These are phyloP conservation scores for Teratosphaeria nubilosa DNA, from an alignment of 2,329 filamentous ascomycete genomes.

Conservation along the genomic window DNA sequence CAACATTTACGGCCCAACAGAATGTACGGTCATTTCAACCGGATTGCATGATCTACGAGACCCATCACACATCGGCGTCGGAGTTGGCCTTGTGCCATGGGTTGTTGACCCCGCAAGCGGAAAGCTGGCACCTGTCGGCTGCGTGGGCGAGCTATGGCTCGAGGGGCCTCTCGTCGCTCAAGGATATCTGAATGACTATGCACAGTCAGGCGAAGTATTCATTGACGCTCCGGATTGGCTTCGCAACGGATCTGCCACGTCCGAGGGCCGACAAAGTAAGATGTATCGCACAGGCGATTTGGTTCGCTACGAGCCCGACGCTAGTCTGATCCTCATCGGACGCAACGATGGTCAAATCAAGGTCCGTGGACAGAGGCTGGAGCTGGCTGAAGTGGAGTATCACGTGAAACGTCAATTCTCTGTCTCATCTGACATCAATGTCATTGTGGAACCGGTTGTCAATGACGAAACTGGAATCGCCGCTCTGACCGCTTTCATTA, in stretches of 20 bases:
- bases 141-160: neutral
- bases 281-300: neutral
- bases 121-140: neutral
- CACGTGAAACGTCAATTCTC: too few relatives aligned
- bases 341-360: neutral
- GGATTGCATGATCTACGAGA: neutral
- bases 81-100: neutral
- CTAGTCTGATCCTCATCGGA: neutral
- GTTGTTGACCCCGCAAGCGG: neutral
- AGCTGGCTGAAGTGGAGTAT: neutral
- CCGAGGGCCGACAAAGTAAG: neutral
- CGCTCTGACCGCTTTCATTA: too few relatives aligned
- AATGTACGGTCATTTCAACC: neutral
- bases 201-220: neutral
- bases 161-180: neutral
- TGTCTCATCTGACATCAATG: too few relatives aligned
- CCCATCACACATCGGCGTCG: neutral
- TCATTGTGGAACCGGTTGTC: too few relatives aligned
- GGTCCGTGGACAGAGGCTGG: neutral
- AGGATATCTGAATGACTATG: neutral
- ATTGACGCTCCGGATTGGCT: neutral
- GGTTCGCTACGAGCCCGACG: neutral
- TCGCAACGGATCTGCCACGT: neutral
- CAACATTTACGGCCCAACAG: neutral
- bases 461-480: too few relatives aligned